Conservation (phyloP, 306 rosid genomes). For the Fagus sylvatica region DNA sequence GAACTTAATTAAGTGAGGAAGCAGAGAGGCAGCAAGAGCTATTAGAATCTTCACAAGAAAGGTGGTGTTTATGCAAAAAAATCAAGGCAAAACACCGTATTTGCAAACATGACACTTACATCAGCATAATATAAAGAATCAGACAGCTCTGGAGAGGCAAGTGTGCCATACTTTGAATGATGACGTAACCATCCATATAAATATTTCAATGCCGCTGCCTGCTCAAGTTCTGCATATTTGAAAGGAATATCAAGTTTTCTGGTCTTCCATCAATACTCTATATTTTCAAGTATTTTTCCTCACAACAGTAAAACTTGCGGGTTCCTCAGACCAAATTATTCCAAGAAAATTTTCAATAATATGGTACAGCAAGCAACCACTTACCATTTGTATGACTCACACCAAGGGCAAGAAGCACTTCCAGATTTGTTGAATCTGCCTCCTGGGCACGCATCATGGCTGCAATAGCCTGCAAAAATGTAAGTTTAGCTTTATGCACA, state of each 20-base stretch:
- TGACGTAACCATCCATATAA: constrained; percentile 84
- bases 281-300: constrained; percentile 5
- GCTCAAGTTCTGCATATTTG: constrained; percentile 83
- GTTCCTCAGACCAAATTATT: not conserved
- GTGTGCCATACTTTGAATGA: constrained; percentile 83
- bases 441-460: constrained; percentile 99
- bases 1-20: too few relatives aligned
- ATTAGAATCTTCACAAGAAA: not conserved
- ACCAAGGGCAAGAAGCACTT: constrained; percentile 99
- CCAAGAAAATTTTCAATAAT: not conserved
- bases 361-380: constrained; percentile 32
- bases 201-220: constrained; percentile 78
- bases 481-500: constrained; percentile 17
- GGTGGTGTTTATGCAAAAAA: not conserved
- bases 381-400: constrained; percentile 98
- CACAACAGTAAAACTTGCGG: not conserved
- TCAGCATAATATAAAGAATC: constrained; percentile 85
- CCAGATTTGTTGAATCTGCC: constrained; percentile 91
- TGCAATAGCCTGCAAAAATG: constrained; percentile 78
- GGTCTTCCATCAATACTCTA: not conserved
- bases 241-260: not conserved
- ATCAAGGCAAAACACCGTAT: not conserved
- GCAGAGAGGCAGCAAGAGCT: not conserved
- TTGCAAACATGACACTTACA: constrained; percentile 47
- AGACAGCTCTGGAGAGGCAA: constrained; percentile 69